Conservation (phyloP, 768 basidiomycete species). For the Xerocomellus chrysenteron region DNA sequence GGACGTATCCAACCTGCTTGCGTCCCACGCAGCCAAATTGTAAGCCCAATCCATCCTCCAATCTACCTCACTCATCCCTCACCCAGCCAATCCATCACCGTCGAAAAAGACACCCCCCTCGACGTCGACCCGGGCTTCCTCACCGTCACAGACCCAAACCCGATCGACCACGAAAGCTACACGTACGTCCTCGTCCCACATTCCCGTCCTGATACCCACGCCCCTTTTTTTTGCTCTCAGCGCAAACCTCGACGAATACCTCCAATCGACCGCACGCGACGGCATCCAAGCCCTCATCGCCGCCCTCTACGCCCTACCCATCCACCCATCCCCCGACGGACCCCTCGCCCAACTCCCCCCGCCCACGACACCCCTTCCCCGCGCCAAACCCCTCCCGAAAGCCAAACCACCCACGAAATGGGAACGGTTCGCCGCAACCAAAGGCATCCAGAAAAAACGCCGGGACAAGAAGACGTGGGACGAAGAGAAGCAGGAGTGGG, state of each 20-base stretch:
- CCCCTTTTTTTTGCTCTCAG: slow-evolving; percentile 36
- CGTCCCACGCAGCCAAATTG: slow-evolving; percentile 71
- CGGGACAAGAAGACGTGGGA: slow-evolving; percentile 88
- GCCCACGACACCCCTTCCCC: slow-evolving; percentile 75
- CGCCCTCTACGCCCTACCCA: slow-evolving; percentile 81
- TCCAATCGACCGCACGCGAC: slow-evolving; percentile 75
- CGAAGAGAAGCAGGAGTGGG: slow-evolving; percentile 92
- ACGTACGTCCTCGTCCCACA: slow-evolving; percentile 44
- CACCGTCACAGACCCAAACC: slow-evolving; percentile 83
- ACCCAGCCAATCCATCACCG: slow-evolving; percentile 61
- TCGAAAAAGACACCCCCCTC: slow-evolving; percentile 79
- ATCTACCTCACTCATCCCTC: not conserved
- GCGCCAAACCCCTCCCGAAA: slow-evolving; percentile 91
- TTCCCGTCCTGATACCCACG: not conserved
- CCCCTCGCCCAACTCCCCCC: slow-evolving; percentile 80
- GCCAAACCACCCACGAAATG: slow-evolving; percentile 94
- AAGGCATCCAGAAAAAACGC: slow-evolving; percentile 83
- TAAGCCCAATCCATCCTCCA: slow-evolving; percentile 35
- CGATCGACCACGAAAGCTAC: slow-evolving; percentile 83
- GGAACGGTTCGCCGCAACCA: slow-evolving; percentile 92
- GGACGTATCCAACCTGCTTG: slow-evolving; percentile 49
- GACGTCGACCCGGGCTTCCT: slow-evolving; percentile 82
- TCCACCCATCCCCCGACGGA: slow-evolving; percentile 70
- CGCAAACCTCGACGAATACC: slow-evolving; percentile 75
- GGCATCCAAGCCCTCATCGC: slow-evolving; percentile 80